phyloP scores from a whole-genome alignment of 2,329 filamentous ascomycete species.

The Talaromyces sp. region DNA sequence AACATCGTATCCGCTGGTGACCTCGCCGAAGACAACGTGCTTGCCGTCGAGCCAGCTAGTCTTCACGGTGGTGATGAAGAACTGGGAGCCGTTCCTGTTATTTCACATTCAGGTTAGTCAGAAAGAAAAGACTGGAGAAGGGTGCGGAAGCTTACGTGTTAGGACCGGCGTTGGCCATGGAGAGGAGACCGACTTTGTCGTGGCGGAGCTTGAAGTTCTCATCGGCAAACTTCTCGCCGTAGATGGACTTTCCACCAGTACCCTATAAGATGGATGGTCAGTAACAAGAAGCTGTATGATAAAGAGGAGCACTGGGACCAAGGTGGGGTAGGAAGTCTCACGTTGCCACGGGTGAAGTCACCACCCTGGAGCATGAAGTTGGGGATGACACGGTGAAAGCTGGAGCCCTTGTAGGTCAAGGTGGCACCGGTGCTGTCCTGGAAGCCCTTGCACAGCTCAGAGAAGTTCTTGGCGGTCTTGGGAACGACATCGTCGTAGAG shows the following conservation, averaged over 20 bases:
- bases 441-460: conserved; percentile 75
- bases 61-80: conserved; percentile 65
- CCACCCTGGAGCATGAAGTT: conserved; percentile 94
- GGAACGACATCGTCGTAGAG: conserved; percentile 83
- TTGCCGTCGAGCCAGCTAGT: conserved; percentile 63
- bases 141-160: conserved; percentile 63
- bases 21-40: conserved; percentile 64
- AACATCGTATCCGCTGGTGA: conserved; percentile 49
- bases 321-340: conserved; percentile 42
- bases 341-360: conserved; percentile 90
- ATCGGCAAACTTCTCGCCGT: conserved; percentile 88
- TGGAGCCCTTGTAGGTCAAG: conserved; percentile 62
- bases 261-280: conserved; percentile 50
- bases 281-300: background rate
- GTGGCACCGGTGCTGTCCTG: conserved; percentile 36
- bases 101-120: background rate
- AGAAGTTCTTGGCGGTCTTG: conserved; percentile 83
- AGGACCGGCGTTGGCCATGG: conserved; percentile 91
- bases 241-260: conserved; percentile 89
- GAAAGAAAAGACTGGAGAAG: background rate
- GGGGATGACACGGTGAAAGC: conserved; percentile 90
- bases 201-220: conserved; percentile 84
- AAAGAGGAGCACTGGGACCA: background rate
- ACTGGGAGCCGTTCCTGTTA: conserved; percentile 62
- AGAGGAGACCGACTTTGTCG: conserved; percentile 69